Evolutionary conservation across 257 asterid genomes (phyloP).

Genomic region (Lavandula angustifolia): DNA sequence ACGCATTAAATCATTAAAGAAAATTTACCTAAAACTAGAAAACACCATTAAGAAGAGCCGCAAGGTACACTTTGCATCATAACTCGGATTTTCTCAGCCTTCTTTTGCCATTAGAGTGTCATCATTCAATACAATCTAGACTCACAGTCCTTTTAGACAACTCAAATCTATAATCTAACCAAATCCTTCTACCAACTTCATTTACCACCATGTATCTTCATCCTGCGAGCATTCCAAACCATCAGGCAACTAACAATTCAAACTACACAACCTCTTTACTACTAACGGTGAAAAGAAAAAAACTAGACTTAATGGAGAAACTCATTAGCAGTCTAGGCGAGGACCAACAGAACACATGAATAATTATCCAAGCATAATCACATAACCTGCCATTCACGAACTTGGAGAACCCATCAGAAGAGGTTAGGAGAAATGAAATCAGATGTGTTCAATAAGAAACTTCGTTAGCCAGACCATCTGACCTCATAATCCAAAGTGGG

Average conservation of each 20-base stretch:
- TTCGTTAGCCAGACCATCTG: slow-evolving; percentile 50
- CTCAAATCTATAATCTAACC: slow-evolving; percentile 14
- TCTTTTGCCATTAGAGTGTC: background rate
- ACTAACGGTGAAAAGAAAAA: background rate
- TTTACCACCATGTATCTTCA: slow-evolving; percentile 34
- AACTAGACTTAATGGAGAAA: slow-evolving; percentile 1
- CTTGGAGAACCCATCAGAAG: slow-evolving; percentile 60
- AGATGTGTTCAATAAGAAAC: slow-evolving; percentile 18
- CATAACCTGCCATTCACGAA: slow-evolving; percentile 62
- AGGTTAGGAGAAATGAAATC: slow-evolving; percentile 27
- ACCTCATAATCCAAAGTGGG: slow-evolving; percentile 43
- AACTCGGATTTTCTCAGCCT: too few species aligned
- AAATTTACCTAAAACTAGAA: too few species aligned
- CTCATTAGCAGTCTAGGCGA: slow-evolving; percentile 30
- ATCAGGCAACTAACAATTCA: slow-evolving; percentile 32
- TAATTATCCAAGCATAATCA: slow-evolving; percentile 40
- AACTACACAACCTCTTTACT: background rate
- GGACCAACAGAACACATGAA: slow-evolving; percentile 35
- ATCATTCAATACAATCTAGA: slow-evolving; percentile 32
- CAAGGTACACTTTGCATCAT: too few species aligned
- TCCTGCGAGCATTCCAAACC: slow-evolving; percentile 33
- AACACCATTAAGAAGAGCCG: too few species aligned
- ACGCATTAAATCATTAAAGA: too few species aligned
- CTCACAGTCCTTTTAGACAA: slow-evolving; percentile 17
- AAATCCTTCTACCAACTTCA: slow-evolving; percentile 34